A percentile compares a stretch with the other conserved stretches of the same genome.
Evolutionary conservation across 2,329 filamentous ascomycete genomes (phyloP).

Genomic region (Ilyonectria sp.): DNA sequence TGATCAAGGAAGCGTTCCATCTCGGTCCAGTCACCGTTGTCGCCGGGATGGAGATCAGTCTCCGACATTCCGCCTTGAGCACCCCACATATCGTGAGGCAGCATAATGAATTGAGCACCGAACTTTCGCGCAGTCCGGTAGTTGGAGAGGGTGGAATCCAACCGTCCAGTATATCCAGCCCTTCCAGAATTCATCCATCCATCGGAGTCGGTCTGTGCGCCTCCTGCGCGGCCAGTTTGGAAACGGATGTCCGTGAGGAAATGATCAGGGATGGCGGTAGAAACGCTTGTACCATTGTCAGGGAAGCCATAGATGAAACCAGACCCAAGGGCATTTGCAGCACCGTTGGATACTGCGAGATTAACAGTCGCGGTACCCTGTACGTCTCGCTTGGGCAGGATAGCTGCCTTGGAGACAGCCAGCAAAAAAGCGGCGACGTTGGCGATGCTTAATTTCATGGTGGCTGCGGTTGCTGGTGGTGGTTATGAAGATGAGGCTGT

Average conservation of each 20-base stretch:
- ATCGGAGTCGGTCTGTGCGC: neutral
- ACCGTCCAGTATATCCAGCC: neutral
- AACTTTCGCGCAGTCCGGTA: neutral
- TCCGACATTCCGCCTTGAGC: neutral
- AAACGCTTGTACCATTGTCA: too few relatives aligned
- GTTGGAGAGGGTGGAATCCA: neutral
- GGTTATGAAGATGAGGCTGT: too few relatives aligned
- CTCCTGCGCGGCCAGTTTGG: neutral
- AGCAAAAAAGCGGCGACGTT: too few relatives aligned
- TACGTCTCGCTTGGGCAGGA: too few relatives aligned
- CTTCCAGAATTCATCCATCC: neutral
- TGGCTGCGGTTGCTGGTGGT: too few relatives aligned
- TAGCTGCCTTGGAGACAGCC: too few relatives aligned
- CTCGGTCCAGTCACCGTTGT: neutral
- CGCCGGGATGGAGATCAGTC: too few relatives aligned
- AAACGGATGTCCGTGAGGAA: neutral
- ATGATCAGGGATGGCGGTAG: neutral
- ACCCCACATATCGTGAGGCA: neutral
- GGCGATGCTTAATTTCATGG: too few relatives aligned
- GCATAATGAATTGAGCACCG: neutral
- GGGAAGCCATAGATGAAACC: too few relatives aligned
- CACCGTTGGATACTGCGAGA: too few relatives aligned
- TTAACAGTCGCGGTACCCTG: too few relatives aligned
- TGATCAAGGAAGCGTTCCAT: neutral
- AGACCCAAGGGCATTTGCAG: too few relatives aligned